A percentile compares a stretch with the other conserved stretches of the same genome.
These are phyloP conservation scores for Clonostachys rosea DNA, from an alignment of 2,329 filamentous ascomycete species.

Conservation along the genomic window DNA sequence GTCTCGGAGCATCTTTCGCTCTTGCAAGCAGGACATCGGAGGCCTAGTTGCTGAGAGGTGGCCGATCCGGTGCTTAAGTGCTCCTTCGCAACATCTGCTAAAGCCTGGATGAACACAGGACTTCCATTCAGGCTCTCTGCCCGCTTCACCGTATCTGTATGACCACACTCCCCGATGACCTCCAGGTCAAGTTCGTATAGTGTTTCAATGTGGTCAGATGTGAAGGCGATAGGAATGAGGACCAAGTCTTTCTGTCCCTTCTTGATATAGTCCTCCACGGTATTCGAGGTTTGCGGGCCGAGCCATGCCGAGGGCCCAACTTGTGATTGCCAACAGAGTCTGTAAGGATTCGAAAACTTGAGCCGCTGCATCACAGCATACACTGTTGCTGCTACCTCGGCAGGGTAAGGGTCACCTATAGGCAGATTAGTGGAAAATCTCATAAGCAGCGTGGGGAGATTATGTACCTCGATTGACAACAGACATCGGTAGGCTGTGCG, in stretches of 20 bases:
- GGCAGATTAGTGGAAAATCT: no score
- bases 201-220: constrained; percentile 98
- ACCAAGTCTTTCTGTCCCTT: constrained; percentile 90
- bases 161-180: constrained; percentile 83
- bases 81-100: constrained; percentile 79
- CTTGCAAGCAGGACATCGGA: constrained; percentile 90
- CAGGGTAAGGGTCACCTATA: constrained; percentile 84
- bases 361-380: constrained; percentile 94
- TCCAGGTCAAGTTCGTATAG: constrained; percentile 91
- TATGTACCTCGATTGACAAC: constrained; percentile 65
- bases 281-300: constrained; percentile 85
- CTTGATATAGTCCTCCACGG: constrained; percentile 82
- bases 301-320: constrained; percentile 95
- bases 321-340: constrained; percentile 96
- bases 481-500: constrained; percentile 93
- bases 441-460: no score
- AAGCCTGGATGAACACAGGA: constrained; percentile 81
- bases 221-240: constrained; percentile 94
- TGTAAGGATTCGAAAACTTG: constrained; percentile 83
- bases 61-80: constrained; percentile 67
- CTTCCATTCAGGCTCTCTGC: constrained; percentile 90
- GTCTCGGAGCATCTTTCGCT: constrained; percentile 82
- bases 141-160: constrained; percentile 77
- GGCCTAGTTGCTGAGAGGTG: constrained; percentile 79
- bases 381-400: constrained; percentile 92